Evolutionary conservation across 2,329 filamentous ascomycete genomes (phyloP).

Genomic region (Cercospora sp.): DNA sequence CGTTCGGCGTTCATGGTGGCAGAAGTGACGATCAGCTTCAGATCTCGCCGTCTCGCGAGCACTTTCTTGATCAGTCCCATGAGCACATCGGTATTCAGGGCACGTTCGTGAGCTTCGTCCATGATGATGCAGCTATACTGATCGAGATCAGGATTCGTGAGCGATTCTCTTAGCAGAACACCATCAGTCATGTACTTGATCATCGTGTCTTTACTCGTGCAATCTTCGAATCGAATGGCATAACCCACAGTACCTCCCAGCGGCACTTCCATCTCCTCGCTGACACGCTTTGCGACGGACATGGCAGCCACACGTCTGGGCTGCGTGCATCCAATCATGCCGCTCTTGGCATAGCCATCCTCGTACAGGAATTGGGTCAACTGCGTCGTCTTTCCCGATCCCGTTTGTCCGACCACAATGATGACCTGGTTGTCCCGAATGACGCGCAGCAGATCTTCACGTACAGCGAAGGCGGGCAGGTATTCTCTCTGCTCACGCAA

Average conservation of each 20-base stretch:
- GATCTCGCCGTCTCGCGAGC: conserved; percentile 78
- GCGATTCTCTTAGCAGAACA: conserved; percentile 85
- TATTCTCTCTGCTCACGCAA: conserved; percentile 89
- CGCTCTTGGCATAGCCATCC: conserved; percentile 83
- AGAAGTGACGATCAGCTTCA: conserved; percentile 96
- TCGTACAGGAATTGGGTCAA: conserved; percentile 94
- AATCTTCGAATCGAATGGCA: conserved; percentile 97
- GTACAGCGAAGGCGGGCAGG: conserved; percentile 90
- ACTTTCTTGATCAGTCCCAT: conserved; percentile 99
- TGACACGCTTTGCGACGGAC: conserved; percentile 97
- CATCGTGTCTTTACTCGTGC: conserved; percentile 88
- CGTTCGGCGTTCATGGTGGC: conserved; percentile 98
- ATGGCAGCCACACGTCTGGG: conserved; percentile 95
- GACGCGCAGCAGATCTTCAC: conserved; percentile 86
- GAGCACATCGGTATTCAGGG: conserved; percentile 92
- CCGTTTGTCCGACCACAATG: conserved; percentile 95
- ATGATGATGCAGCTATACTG: conserved; percentile 98
- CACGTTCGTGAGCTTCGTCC: conserved; percentile 97
- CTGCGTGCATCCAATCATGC: conserved; percentile 95
- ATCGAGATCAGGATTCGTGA: conserved; percentile 89
- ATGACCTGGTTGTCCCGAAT: conserved; percentile 96
- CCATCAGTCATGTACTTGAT: conserved; percentile 99
- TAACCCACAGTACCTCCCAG: conserved; percentile 89
- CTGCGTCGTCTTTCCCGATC: conserved; percentile 96
- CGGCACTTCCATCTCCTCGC: conserved; percentile 95